A percentile compares a stretch with the other conserved stretches of the same genome.
Conservation (phyloP, 169 alveolate species). For the Babesia divergens region DNA sequence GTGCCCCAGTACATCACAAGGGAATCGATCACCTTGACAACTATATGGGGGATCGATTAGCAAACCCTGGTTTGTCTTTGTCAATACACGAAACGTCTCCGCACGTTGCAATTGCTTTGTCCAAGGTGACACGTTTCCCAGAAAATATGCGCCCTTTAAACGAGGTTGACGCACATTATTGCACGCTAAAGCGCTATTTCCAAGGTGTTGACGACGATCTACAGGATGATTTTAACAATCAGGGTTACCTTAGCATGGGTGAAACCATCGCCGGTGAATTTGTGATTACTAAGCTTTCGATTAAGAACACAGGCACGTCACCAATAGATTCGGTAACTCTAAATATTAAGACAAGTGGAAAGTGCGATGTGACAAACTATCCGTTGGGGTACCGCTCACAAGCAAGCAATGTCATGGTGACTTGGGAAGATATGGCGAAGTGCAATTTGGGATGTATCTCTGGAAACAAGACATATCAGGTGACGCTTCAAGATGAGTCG, state of each 20-base stretch:
- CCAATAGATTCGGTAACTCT: slow-evolving; percentile 15
- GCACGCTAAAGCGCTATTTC: not conserved
- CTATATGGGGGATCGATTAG: not conserved
- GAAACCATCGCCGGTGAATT: slow-evolving; percentile 38
- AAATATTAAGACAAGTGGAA: slow-evolving; percentile 16
- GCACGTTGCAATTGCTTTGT: slow-evolving; percentile 11
- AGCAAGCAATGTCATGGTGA: not conserved
- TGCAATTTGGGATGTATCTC: slow-evolving; percentile 9
- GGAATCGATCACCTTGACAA: not conserved
- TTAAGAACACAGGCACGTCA: slow-evolving; percentile 8
- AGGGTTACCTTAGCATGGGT: slow-evolving; percentile 8
- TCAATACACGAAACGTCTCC: slow-evolving; percentile 11
- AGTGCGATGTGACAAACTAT: not conserved
- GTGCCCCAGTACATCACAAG: not conserved
- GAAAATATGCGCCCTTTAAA: not conserved
- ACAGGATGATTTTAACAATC: not conserved
- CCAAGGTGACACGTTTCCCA: slow-evolving; percentile 19
- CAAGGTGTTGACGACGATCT: not conserved
- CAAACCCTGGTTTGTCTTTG: slow-evolving; percentile 9
- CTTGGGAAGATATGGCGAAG: slow-evolving; percentile 32
- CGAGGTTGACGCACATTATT: not conserved
- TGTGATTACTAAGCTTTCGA: slow-evolving; percentile 18
- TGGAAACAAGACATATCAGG: slow-evolving; percentile 20
- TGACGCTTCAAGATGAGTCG: not conserved
- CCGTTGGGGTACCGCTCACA: slow-evolving; percentile 17